These are phyloP conservation scores for Trametes cingulata DNA, from an alignment of 768 basidiomycete species.

Conservation along the genomic window DNA sequence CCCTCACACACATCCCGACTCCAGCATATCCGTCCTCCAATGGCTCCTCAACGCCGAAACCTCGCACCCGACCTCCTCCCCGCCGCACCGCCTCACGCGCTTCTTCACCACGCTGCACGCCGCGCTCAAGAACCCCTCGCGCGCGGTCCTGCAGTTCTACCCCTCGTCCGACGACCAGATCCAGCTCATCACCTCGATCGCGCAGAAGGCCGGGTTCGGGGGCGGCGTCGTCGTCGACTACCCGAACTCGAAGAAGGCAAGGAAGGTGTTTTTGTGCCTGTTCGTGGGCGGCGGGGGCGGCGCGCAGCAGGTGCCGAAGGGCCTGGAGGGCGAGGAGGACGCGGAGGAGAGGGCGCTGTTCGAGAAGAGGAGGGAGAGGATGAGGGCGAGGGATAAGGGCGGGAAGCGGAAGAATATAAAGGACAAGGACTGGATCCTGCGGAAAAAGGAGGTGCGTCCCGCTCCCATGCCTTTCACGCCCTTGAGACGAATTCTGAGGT, in stretches of 20 bases:
- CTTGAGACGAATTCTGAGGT: neutral
- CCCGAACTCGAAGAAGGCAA: conserved; percentile 94
- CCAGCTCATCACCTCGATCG: conserved; percentile 88
- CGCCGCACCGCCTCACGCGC: conserved; percentile 76
- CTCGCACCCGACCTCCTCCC: conserved; percentile 85
- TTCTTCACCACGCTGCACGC: conserved; percentile 96
- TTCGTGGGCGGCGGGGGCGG: conserved; percentile 80
- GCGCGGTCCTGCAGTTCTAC: conserved; percentile 92
- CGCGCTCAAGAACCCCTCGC: conserved; percentile 78
- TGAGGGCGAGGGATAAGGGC: conserved; percentile 53
- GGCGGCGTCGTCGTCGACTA: conserved; percentile 97
- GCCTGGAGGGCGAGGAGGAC: conserved; percentile 65
- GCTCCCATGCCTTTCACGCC: neutral
- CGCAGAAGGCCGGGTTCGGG: conserved; percentile 94
- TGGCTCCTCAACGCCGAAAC: conserved; percentile 98
- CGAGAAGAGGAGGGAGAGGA: conserved; percentile 76
- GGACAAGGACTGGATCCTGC: conserved; percentile 89
- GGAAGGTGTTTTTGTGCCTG: conserved; percentile 91
- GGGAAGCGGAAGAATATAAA: conserved; percentile 74
- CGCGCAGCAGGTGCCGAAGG: conserved; percentile 60
- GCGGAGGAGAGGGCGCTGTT: conserved; percentile 62
- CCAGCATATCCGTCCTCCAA: conserved; percentile 96
- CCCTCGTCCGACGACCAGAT: conserved; percentile 97
- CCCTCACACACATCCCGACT: conserved; percentile 1
- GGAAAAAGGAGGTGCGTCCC: conserved; percentile 86